phyloP scores from a whole-genome alignment of 768 basidiomycete species.

The Megacollybia marginata region DNA sequence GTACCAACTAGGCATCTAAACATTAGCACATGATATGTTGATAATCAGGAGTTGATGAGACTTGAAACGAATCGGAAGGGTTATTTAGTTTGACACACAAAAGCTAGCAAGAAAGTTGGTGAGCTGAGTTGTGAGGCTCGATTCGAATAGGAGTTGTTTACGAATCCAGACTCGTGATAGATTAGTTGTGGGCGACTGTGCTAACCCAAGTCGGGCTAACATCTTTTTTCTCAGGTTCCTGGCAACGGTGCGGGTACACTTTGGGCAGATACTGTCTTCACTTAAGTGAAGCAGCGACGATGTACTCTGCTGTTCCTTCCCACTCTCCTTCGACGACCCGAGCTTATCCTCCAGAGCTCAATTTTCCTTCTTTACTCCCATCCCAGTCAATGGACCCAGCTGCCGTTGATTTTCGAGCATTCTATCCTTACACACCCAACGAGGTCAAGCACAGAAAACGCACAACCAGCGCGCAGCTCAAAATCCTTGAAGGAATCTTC shows the following conservation, averaged over 20 bases:
- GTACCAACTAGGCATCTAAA: too few relatives aligned
- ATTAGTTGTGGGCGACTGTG: too few relatives aligned
- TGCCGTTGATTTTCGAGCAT: conserved; percentile 72
- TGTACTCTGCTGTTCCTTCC: conserved; percentile 17
- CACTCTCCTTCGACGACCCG: conserved; percentile 29
- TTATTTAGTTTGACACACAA: too few relatives aligned
- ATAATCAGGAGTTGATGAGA: too few relatives aligned
- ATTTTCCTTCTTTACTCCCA: conserved; percentile 28
- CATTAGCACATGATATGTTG: too few relatives aligned
- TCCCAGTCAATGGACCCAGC: conserved; percentile 50
- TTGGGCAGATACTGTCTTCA: conserved; percentile 8
- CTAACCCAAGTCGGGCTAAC: too few relatives aligned
- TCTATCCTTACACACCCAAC: conserved; percentile 84
- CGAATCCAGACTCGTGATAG: too few relatives aligned
- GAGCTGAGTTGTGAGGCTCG: too few relatives aligned
- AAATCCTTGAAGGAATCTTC: conserved; percentile 84
- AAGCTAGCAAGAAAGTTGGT: too few relatives aligned
- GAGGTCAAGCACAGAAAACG: conserved; percentile 93
- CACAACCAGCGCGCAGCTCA: conserved; percentile 83
- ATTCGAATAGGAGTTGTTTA: too few relatives aligned
- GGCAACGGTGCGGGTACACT: conserved; percentile 16
- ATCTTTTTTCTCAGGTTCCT: conserved; percentile 12
- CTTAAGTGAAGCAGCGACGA: conserved; percentile 10
- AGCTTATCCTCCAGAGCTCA: conserved; percentile 17
- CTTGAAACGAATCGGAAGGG: too few relatives aligned